phyloP scores from a whole-genome alignment of 306 rosid genomes.

The Cucurbita ficifolia region DNA sequence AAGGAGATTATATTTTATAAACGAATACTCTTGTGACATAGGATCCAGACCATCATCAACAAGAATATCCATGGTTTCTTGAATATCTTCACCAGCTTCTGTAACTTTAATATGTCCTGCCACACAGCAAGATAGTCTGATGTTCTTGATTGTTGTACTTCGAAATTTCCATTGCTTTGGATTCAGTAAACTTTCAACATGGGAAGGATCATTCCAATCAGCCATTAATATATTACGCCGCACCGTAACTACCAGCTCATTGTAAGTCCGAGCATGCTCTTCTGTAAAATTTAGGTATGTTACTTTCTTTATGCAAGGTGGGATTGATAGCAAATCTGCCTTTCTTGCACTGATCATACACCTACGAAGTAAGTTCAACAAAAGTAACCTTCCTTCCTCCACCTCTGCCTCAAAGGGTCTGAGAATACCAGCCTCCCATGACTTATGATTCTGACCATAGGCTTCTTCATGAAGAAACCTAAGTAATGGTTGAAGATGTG shows the following conservation, averaged over 20 bases:
- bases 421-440: constrained; percentile 93
- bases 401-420: constrained; percentile 94
- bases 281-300: constrained; percentile 55
- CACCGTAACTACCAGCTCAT: constrained; percentile 80
- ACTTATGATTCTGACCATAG: constrained; percentile 71
- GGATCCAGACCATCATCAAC: constrained; percentile 59
- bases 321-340: constrained; percentile 60
- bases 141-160: constrained; percentile 55
- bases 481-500: constrained; percentile 87
- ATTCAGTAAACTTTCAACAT: constrained; percentile 87
- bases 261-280: constrained; percentile 84
- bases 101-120: constrained; percentile 94
- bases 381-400: constrained; percentile 85
- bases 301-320: constrained; percentile 75
- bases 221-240: constrained; percentile 90
- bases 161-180: constrained; percentile 88
- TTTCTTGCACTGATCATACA: constrained; percentile 94
- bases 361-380: constrained; percentile 61
- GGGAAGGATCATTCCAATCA: constrained; percentile 97
- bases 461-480: constrained; percentile 92
- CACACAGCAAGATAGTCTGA: constrained; percentile 91
- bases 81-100: constrained; percentile 94
- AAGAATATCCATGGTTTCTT: constrained; percentile 87
- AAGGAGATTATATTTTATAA: constrained; percentile 51
- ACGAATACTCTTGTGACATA: constrained; percentile 52